Evolutionary conservation across 495 filamentous ascomycete species (phyloP).

Genomic region (Niebla homalea): DNA sequence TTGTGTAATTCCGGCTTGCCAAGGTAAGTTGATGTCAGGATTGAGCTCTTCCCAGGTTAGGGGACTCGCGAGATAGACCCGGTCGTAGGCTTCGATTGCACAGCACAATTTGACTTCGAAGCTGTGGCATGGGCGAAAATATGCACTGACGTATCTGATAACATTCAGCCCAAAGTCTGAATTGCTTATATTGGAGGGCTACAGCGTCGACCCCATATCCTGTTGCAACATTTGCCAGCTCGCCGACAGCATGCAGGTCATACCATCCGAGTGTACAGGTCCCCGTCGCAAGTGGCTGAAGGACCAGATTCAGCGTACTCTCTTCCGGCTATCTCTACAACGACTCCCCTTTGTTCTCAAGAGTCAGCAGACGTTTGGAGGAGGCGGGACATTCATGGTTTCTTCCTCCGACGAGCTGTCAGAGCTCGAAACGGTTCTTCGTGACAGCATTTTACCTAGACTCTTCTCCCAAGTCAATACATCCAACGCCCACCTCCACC

Average conservation of each 20-base stretch:
- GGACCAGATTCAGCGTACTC: conserved; percentile 12
- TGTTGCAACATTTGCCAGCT: background rate
- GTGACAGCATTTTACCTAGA: background rate
- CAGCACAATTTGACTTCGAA: too few relatives aligned
- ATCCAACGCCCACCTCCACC: conserved; percentile 17
- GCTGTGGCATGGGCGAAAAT: too few relatives aligned
- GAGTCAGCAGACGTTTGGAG: conserved; percentile 25
- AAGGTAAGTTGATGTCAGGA: conserved; percentile 11
- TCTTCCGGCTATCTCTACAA: conserved; percentile 7
- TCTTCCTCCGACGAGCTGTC: conserved; percentile 9
- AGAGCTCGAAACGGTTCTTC: conserved; percentile 12
- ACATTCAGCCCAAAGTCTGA: background rate
- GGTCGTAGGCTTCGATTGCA: too few relatives aligned
- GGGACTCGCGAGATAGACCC: too few relatives aligned
- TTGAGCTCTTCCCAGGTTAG: too few relatives aligned
- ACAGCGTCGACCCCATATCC: background rate
- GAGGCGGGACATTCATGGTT: conserved; percentile 24
- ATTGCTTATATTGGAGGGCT: background rate
- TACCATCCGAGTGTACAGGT: conserved; percentile 16
- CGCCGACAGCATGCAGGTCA: background rate
- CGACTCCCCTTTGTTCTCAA: conserved; percentile 23
- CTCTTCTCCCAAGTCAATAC: conserved; percentile 16
- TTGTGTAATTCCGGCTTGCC: conserved; percentile 16
- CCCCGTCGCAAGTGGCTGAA: conserved; percentile 14
- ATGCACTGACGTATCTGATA: too few relatives aligned